phyloP scores from a whole-genome alignment of 768 basidiomycete species.

The Phaffia tasmanica region DNA sequence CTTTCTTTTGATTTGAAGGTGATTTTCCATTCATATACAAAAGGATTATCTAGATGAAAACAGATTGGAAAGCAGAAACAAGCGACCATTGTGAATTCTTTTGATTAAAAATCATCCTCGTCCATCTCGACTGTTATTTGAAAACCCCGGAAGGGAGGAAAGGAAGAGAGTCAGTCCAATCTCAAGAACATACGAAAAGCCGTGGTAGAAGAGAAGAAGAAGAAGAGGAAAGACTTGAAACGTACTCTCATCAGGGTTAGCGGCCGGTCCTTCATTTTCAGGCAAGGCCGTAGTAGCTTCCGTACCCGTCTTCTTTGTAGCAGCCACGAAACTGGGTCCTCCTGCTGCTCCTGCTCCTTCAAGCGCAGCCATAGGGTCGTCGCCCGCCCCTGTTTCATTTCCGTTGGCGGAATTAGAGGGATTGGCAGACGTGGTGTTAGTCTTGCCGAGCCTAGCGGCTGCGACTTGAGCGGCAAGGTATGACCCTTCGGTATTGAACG shows the following conservation, averaged over 20 bases:
- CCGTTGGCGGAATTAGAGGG: slow-evolving; percentile 35
- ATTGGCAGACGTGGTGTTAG: slow-evolving; percentile 39
- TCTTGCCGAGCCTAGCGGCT: slow-evolving; percentile 52
- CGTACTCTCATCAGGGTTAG: slow-evolving; percentile 27
- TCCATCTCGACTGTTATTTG: slow-evolving; percentile 24
- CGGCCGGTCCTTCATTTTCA: slow-evolving; percentile 6
- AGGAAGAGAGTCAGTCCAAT: background rate
- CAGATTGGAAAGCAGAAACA: background rate
- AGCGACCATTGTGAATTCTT: background rate
- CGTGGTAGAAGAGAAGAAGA: background rate
- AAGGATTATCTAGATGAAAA: too few species aligned
- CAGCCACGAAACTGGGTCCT: slow-evolving; percentile 60
- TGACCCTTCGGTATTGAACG: slow-evolving; percentile 80
- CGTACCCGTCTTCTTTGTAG: slow-evolving; percentile 26
- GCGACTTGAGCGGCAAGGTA: slow-evolving; percentile 85
- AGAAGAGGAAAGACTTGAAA: background rate
- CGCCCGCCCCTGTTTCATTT: slow-evolving; percentile 37
- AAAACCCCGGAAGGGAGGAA: background rate
- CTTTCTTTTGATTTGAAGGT: too few species aligned
- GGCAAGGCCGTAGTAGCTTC: slow-evolving; percentile 9
- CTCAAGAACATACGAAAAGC: background rate
- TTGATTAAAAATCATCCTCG: slow-evolving; percentile 23
- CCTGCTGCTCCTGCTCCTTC: slow-evolving; percentile 32
- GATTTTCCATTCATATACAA: too few species aligned
- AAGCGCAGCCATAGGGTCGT: slow-evolving; percentile 73